Evolutionary conservation across 176 grass and related monocot species (phyloP).

Genomic region (Cenchrus purpureus): DNA sequence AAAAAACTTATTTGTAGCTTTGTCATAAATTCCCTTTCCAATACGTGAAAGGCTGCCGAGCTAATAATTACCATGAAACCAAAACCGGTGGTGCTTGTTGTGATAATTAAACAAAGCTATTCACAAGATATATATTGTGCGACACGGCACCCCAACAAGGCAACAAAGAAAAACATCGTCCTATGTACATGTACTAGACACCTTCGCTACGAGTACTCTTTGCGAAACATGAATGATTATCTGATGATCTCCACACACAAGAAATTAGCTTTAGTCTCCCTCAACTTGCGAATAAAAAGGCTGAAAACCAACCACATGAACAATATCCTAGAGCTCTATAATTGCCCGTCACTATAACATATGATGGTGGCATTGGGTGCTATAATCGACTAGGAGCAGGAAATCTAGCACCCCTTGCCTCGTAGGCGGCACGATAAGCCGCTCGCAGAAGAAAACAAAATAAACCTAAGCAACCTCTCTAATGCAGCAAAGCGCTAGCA

Average conservation of each 20-base stretch:
- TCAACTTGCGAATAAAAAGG: slow-evolving; percentile 5
- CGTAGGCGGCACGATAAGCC: slow-evolving; percentile 45
- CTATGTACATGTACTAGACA: too few species aligned
- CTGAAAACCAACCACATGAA: not conserved
- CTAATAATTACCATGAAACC: not conserved
- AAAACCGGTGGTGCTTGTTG: too few species aligned
- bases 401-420: slow-evolving; percentile 37
- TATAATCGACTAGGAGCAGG: slow-evolving; percentile 27
- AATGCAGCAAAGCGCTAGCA: not conserved
- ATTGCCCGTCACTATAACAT: slow-evolving; percentile 36
- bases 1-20: too few species aligned
- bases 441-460: not conserved
- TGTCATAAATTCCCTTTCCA: not conserved
- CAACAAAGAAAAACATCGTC: too few species aligned
- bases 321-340: slow-evolving; percentile 24
- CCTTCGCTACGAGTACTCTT: not conserved
- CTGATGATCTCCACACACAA: not conserved
- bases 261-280: not conserved
- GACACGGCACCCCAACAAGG: not conserved
- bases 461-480: not conserved
- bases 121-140: not conserved
- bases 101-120: too few species aligned
- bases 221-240: slow-evolving; percentile 13
- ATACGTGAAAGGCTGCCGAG: not conserved
- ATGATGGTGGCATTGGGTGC: not conserved